Conservation (phyloP, 768 basidiomycete genomes). For the Termitomyces sp. region DNA sequence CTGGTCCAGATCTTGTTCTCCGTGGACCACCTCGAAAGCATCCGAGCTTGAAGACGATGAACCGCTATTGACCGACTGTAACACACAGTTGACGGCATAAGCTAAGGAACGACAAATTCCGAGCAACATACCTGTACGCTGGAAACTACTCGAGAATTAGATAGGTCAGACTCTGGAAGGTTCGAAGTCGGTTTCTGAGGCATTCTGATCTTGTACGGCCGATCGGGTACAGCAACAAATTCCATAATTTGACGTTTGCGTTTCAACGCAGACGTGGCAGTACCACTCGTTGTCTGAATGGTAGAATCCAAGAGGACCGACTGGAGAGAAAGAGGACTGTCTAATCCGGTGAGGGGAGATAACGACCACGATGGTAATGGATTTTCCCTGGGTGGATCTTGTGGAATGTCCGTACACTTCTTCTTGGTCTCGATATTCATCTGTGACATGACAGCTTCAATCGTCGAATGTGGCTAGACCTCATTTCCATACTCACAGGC, state of each 20-base stretch:
- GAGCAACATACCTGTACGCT: background rate
- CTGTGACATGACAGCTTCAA: background rate
- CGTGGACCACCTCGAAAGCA: background rate
- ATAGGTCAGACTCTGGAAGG: background rate
- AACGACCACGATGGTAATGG: background rate
- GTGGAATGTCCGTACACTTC: background rate
- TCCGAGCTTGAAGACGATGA: background rate
- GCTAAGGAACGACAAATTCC: too few species aligned
- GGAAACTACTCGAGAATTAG: background rate
- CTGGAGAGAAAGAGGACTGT: background rate
- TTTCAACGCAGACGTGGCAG: background rate
- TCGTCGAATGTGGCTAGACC: background rate
- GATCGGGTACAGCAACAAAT: constrained; percentile 9
- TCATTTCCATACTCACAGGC: background rate
- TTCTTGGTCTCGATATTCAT: background rate
- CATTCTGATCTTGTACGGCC: background rate
- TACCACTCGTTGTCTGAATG: background rate
- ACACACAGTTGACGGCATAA: background rate
- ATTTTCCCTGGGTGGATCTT: background rate
- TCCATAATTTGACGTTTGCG: constrained; percentile 15
- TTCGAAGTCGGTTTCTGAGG: background rate
- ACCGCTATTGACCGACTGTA: background rate
- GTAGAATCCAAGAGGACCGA: background rate
- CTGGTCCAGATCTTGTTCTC: background rate
- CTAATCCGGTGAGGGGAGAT: background rate